Evolutionary conservation across 768 basidiomycete genomes (phyloP), one percentile per base, ranked within the genome.

Genomic region (Russula lepida): DNA sequence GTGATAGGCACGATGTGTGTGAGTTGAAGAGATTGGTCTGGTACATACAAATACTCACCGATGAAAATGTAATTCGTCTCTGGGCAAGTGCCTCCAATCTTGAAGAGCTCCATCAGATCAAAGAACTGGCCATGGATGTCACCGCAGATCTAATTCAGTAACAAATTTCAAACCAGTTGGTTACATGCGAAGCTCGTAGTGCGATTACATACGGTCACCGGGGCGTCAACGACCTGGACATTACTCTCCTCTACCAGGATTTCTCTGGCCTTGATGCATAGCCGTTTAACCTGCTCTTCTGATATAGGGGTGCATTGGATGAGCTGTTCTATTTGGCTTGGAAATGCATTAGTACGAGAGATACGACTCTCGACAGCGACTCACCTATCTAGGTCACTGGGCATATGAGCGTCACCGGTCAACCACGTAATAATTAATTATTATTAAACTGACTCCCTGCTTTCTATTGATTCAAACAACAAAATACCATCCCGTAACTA

Each of bases 81-180:
- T 62, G 94, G 94, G 73, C 93, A 95, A 68, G 85, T 85, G 8
- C 93, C 92, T 37, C 94, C 94, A 33, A 95, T 84, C 71, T 85
- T 86, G 81, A 97, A 95, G 60, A 99, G 79, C 74, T 99, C 92
- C 82, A 98, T 85, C 66, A 98, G 80, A 72, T 98, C 95, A 73
- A 88, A 97, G 71, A 98, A 97, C 70, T 98, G 95, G 11, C 95
- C 94, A 69, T 98, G 95, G 48, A 98, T 97, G 75, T 98, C 95
- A 8, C 95, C 95, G 70, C 89, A 92, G 69, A 92, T 89, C 88
- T 90, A 58, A 43, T 30, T 47, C 33, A 13, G 30, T 11, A 44
- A 5, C 21, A 39, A n/a, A n/a, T 44, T 47, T 50, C 44, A 32
- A 21, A 27, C 54, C 73, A 74, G 59, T 72, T 71, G 23, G 68